phyloP scores from a whole-genome alignment of 2,329 filamentous ascomycete species.

The Purpureocillium takamizusanense region DNA sequence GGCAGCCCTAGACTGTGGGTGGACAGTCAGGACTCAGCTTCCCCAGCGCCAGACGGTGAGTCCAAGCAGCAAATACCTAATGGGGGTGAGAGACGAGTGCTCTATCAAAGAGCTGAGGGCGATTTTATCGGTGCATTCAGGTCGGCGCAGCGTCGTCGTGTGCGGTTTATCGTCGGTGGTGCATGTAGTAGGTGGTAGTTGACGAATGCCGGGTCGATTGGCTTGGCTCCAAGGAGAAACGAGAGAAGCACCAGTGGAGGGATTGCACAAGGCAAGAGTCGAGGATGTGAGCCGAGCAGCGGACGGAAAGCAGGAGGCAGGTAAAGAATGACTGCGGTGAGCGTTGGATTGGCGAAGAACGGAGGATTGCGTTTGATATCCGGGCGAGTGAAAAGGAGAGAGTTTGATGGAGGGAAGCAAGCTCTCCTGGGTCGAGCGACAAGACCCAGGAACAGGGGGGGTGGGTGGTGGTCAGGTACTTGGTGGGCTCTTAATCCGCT shows the following conservation, averaged over 20 bases:
- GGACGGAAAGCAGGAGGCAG: conserved; percentile 9
- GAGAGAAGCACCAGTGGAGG: too few species aligned
- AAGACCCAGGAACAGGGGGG: conserved; percentile 11
- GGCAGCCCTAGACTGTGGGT: not conserved
- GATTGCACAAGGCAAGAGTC: not conserved
- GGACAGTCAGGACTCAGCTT: not conserved
- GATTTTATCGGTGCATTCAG: conserved; percentile 27
- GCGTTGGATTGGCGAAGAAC: conserved; percentile 7
- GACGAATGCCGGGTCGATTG: too few species aligned
- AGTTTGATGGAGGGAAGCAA: conserved; percentile 11
- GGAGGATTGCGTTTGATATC: conserved; percentile 28
- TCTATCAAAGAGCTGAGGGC: conserved; percentile 25
- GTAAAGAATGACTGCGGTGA: conserved; percentile 32
- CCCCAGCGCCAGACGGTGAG: conserved; percentile 4
- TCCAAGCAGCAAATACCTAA: conserved; percentile 13
- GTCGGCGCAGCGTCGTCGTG: conserved; percentile 3
- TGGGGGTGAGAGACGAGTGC: conserved; percentile 16
- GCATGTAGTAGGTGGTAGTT: too few species aligned
- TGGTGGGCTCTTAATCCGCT: conserved; percentile 15
- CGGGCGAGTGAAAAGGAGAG: conserved; percentile 18
- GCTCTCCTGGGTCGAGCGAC: conserved; percentile 14
- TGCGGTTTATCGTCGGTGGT: too few species aligned
- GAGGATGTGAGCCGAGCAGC: conserved; percentile 3
- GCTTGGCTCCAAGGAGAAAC: not conserved
- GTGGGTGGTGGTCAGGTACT: not conserved